phyloP scores from a whole-genome alignment of 2,329 filamentous ascomycete species.

The Dactylellina sp. region DNA sequence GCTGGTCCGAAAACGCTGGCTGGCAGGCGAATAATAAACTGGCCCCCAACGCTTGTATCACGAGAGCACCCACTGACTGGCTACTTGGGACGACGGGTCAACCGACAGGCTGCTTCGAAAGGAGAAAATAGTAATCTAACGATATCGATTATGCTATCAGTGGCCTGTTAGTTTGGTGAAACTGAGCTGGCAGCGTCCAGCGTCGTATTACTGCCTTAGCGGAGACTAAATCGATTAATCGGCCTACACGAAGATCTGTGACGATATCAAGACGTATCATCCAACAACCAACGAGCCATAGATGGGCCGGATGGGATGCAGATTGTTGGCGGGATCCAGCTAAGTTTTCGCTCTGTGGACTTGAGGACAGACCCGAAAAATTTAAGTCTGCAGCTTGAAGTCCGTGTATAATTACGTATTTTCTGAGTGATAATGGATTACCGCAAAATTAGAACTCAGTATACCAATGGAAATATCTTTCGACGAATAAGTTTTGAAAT shows the following conservation, averaged over 20 bases:
- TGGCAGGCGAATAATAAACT: slow-evolving; percentile 4
- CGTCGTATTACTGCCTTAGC: neutral
- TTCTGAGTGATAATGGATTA: too few relatives aligned
- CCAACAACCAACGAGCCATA: too few relatives aligned
- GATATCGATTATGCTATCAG: neutral
- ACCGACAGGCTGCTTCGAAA: slow-evolving; percentile 5
- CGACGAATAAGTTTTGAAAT: too few relatives aligned
- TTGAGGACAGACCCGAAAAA: too few relatives aligned
- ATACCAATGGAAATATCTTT: neutral
- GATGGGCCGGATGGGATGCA: too few relatives aligned
- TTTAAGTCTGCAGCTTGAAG: too few relatives aligned
- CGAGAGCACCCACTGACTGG: slow-evolving; percentile 51
- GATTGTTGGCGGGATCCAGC: neutral
- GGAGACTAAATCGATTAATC: neutral
- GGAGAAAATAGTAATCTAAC: neutral
- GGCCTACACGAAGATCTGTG: slow-evolving; percentile 4
- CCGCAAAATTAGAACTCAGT: too few relatives aligned
- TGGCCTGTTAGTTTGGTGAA: slow-evolving; percentile 33
- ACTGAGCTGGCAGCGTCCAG: neutral
- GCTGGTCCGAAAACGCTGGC: slow-evolving; percentile 45
- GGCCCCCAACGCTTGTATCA: slow-evolving; percentile 45
- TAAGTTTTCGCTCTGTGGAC: neutral
- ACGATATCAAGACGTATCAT: slow-evolving; percentile 28
- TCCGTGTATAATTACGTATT: too few relatives aligned
- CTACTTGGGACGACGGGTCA: slow-evolving; percentile 19